A percentile compares a stretch with the other conserved stretches of the same genome.
These are phyloP conservation scores for Trichosphaerium sp. DNA, from an alignment of 78 protist genomes.

Conservation along the genomic window DNA sequence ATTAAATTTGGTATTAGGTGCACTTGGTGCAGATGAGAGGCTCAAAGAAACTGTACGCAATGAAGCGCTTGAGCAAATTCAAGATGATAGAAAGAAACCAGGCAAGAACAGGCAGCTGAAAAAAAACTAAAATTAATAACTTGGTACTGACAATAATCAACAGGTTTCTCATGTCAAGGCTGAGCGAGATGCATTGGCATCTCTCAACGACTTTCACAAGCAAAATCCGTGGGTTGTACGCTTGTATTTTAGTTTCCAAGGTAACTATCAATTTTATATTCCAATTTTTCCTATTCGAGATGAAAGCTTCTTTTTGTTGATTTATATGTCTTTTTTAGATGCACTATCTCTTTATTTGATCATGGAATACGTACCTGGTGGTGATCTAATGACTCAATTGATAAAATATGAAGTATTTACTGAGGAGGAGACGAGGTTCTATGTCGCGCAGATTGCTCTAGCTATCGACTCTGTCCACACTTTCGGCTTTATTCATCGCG, in stretches of 20 bases:
- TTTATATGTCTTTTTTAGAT: background rate
- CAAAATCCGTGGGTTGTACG: no score
- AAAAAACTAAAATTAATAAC: no score
- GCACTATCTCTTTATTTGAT: constrained; percentile 37
- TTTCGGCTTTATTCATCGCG: constrained; percentile 54
- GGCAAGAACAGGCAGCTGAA: no score
- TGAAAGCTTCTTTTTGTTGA: background rate
- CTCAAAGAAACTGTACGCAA: no score
- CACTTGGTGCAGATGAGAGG: no score
- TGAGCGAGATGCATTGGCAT: no score
- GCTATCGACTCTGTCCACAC: constrained; percentile 63
- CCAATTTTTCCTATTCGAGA: background rate
- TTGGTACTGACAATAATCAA: no score
- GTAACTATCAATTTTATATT: background rate
- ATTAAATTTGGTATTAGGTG: no score
- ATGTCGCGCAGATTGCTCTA: constrained; percentile 43
- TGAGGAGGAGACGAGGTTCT: constrained; percentile 26
- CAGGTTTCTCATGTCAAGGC: no score
- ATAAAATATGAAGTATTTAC: background rate
- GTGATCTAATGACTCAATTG: constrained; percentile 25
- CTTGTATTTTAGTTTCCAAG: constrained; percentile 44
- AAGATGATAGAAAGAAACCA: no score
- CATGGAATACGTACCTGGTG: constrained; percentile 33
- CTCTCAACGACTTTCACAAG: no score
- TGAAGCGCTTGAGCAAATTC: no score